Base-by-base conservation (phyloP, 495 filamentous ascomycete genomes). In the Penicillium ucsense region DNA sequence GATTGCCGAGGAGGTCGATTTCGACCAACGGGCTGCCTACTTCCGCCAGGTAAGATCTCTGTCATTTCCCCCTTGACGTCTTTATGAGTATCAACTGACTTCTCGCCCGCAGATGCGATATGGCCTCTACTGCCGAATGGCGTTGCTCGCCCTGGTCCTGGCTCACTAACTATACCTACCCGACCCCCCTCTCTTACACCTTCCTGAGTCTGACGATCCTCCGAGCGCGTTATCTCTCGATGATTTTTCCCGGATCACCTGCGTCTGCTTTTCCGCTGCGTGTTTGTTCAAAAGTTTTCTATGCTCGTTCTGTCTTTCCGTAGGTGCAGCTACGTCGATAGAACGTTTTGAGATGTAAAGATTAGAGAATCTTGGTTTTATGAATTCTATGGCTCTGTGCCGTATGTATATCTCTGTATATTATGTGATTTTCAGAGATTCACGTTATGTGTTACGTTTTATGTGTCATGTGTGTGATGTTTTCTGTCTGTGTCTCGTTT, bases 81-180 rank as follows among this genome's bases (percentile, higher is more conserved):
- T 38, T 45, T 31, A 6, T 35, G 38, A 49, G 42, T 43, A 35
- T 4, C 49, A 48, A 52, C 64, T 70, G 63, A 73, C 71, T 73
- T 61, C 74, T 58, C 35, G 31, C 20, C 43, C 55, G 46, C 60
- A 98, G 94, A 98, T 98, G 92, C 79, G 83, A 67, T 96, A 97
- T 71, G 92, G 92, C 49, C 81, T 98, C 46, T 97, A 95, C 75
- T 92, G 86, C 67, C 84, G 92, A 51, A 98, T 98, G 90, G 92
- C 92, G 44, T 71, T 98, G 70, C 74, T 98, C 60, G 92, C 92
- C 48, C 68, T 98, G 63, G 84, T 97, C 61, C 79, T 98, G 85
- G 82, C 85, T 41, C 67, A 72, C 44, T 81, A 67, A 69, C 29
- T 36, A 20, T 2, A 10, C 43, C n/a, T 31, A 35, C 31, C 3